These are phyloP conservation scores for Aspergillus terreus DNA, from an alignment of 2,329 filamentous ascomycete species.

Conservation along the genomic window DNA sequence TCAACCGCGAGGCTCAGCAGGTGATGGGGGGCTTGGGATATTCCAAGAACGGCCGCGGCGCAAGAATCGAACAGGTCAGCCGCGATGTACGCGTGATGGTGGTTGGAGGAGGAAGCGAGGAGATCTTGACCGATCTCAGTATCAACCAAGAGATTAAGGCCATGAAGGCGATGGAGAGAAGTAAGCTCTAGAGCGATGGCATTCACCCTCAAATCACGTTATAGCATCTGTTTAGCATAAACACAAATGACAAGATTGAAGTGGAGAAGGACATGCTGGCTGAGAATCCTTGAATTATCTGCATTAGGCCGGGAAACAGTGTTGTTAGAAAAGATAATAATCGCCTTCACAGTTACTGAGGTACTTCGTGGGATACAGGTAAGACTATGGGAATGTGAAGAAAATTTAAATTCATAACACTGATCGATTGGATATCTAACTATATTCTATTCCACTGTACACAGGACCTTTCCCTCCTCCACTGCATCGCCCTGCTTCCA, in stretches of 20 bases:
- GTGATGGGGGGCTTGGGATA: slow-evolving; percentile 54
- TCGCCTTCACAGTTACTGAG: no score
- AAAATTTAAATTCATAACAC: no score
- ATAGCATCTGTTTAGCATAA: no score
- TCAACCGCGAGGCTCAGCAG: slow-evolving; percentile 52
- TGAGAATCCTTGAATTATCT: no score
- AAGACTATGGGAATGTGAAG: no score
- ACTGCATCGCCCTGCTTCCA: slow-evolving; percentile 31
- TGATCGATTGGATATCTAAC: no score
- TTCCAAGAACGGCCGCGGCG: slow-evolving; percentile 46
- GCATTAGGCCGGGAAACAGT: no score
- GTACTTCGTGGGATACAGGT: no score
- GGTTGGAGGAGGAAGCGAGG: slow-evolving; percentile 54
- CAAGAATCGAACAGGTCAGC: slow-evolving; percentile 52
- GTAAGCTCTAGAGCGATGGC: neutral
- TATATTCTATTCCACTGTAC: slow-evolving; percentile 1
- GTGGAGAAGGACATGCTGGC: no score
- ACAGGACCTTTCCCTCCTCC: slow-evolving; percentile 30
- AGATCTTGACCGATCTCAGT: slow-evolving; percentile 52
- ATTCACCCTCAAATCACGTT: no score
- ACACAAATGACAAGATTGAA: neutral
- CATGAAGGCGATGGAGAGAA: slow-evolving; percentile 7
- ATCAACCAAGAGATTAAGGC: slow-evolving; percentile 45
- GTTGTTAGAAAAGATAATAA: no score
- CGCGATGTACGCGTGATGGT: slow-evolving; percentile 53